Conservation (phyloP, 768 basidiomycete species). For the Trametes cinnabarina region DNA sequence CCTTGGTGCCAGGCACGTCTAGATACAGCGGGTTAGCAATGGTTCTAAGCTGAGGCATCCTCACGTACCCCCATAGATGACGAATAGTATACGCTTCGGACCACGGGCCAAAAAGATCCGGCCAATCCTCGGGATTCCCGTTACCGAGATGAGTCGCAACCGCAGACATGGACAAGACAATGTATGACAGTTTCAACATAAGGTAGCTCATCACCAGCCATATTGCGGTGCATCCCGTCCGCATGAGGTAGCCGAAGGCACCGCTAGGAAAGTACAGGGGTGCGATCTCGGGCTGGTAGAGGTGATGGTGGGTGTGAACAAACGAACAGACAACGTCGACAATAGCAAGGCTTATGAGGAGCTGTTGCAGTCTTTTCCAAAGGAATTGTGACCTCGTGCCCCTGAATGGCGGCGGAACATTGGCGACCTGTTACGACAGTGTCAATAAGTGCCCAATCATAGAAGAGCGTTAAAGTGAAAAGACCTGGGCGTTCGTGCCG, state of each 20-base stretch:
- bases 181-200: background rate
- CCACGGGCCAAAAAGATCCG: constrained; percentile 34
- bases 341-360: constrained; percentile 5
- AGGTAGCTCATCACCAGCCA: background rate
- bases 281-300: background rate
- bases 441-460: background rate
- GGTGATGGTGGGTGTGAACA: background rate
- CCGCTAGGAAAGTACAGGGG: background rate
- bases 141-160: constrained; percentile 24
- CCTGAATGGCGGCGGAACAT: constrained; percentile 11
- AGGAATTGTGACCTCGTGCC: constrained; percentile 9
- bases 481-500: constrained; percentile 22
- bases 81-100: constrained; percentile 39
- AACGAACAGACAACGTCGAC: constrained; percentile 12
- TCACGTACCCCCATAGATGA: constrained; percentile 41
- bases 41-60: background rate
- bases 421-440: constrained; percentile 2
- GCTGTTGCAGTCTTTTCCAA: background rate
- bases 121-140: constrained; percentile 40
- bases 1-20: constrained; percentile 41
- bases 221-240: background rate
- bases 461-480: background rate
- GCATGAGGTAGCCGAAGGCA: background rate
- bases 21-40: background rate
- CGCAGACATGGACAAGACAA: background rate